These are phyloP conservation scores for Backusella mclennaniae DNA, from an alignment of 192 early-diverging fungal genomes.

Conservation along the genomic window DNA sequence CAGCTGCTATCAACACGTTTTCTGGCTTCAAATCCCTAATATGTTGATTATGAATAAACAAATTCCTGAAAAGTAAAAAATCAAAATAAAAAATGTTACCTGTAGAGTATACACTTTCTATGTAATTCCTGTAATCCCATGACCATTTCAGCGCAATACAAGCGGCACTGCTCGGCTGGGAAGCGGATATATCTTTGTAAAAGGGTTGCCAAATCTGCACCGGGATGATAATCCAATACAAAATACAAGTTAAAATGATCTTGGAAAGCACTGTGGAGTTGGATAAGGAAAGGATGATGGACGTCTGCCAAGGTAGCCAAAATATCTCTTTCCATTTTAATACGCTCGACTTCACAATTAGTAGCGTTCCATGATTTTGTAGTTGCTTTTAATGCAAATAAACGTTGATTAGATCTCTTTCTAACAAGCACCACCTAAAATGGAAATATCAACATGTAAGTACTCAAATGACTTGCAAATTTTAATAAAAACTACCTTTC, in stretches of 20 bases:
- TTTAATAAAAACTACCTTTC: slow-evolving; percentile 42
- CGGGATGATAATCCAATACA: slow-evolving; percentile 86
- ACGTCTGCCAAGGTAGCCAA: slow-evolving; percentile 65
- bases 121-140: slow-evolving; percentile 89
- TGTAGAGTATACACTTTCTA: slow-evolving; percentile 83
- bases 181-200: slow-evolving; percentile 57
- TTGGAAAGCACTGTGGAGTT: slow-evolving; percentile 89
- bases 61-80: slow-evolving; percentile 2
- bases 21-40: slow-evolving; percentile 77
- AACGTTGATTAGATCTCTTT: slow-evolving; percentile 38
- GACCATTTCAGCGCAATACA: slow-evolving; percentile 89
- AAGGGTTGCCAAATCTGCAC: slow-evolving; percentile 92
- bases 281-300: slow-evolving; percentile 90
- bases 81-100: slow-evolving; percentile 20
- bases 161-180: slow-evolving; percentile 69
- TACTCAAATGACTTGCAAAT: slow-evolving; percentile 10
- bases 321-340: slow-evolving; percentile 83
- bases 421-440: slow-evolving; percentile 49
- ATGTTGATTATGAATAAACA: slow-evolving; percentile 6
- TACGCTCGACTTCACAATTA: slow-evolving; percentile 75
- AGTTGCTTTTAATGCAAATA: slow-evolving; percentile 56
- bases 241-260: slow-evolving; percentile 82
- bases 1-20: slow-evolving; percentile 66
- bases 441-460: neutral
- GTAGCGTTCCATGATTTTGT: slow-evolving; percentile 67